Percentiles rank a stretch among this genome's conserved stretches.
Conservation (phyloP, 2,329 filamentous ascomycete species). For the Sporothrix dimorphospora region DNA sequence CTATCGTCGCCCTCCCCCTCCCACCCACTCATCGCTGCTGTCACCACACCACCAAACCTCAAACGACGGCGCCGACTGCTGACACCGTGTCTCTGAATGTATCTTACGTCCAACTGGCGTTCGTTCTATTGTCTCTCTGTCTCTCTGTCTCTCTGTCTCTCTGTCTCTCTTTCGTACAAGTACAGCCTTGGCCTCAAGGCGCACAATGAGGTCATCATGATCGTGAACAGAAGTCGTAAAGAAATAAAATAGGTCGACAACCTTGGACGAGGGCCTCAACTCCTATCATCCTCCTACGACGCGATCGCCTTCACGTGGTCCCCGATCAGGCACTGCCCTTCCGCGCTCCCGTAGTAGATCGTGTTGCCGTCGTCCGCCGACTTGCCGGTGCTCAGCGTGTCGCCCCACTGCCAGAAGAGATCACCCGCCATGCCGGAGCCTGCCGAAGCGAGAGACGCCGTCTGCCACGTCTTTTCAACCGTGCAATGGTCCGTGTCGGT, state of each 20-base stretch:
- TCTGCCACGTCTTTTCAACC: constrained; percentile 40
- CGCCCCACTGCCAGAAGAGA: constrained; percentile 49
- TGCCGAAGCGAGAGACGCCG: constrained; percentile 39
- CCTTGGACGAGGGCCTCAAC: background rate
- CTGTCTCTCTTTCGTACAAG: background rate
- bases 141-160: too few relatives aligned
- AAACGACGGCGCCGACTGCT: constrained; percentile 1
- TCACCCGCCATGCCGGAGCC: constrained; percentile 43
- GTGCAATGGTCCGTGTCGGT: constrained; percentile 35
- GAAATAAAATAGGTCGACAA: background rate
- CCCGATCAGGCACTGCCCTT: constrained; percentile 50
- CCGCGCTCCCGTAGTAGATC: constrained; percentile 47
- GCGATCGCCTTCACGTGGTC: constrained; percentile 48
- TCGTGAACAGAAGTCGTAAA: background rate
- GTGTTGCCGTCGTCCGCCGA: constrained; percentile 49
- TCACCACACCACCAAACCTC: background rate
- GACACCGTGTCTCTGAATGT: background rate
- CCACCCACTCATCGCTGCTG: background rate
- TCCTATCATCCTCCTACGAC: background rate
- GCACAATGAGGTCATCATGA: background rate
- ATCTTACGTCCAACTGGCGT: background rate
- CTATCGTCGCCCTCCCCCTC: background rate
- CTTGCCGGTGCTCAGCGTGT: constrained; percentile 46
- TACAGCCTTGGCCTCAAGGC: background rate
- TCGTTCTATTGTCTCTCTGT: too few relatives aligned